Conservation (phyloP, 2,329 filamentous ascomycete genomes). For the Oidium heveae region DNA sequence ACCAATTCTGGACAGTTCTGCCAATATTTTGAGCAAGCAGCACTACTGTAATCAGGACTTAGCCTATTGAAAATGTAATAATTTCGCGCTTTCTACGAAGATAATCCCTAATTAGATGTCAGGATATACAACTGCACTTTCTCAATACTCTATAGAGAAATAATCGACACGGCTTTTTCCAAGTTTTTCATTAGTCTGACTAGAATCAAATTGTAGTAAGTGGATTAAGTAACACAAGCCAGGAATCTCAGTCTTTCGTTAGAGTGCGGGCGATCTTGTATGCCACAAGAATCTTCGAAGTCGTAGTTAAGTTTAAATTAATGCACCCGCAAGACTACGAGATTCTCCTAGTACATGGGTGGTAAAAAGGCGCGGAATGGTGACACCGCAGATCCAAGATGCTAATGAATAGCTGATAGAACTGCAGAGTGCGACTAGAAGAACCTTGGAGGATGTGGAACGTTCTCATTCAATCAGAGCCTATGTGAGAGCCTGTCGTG, state of each 20-base stretch:
- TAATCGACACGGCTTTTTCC: not conserved
- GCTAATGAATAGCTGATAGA: slow-evolving; percentile 10
- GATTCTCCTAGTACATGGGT: not conserved
- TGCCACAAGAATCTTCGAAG: not conserved
- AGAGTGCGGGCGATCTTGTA: not conserved
- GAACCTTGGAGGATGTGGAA: slow-evolving; percentile 7
- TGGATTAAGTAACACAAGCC: no score
- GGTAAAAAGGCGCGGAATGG: slow-evolving; percentile 7
- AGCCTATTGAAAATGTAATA: not conserved
- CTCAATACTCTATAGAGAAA: not conserved
- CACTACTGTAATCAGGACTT: not conserved
- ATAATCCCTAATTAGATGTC: not conserved
- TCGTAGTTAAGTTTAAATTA: not conserved
- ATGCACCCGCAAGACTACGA: not conserved
- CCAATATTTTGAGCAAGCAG: not conserved
- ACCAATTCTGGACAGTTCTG: not conserved
- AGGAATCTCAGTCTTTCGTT: not conserved
- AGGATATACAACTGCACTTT: not conserved
- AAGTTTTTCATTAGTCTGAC: no score
- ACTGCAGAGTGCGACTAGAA: slow-evolving; percentile 8
- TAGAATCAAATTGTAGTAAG: no score
- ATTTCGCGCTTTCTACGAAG: not conserved
- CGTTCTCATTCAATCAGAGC: slow-evolving; percentile 1
- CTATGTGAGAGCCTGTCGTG: not conserved
- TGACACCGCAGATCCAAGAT: slow-evolving; percentile 12